Percentiles rank a stretch among this genome's conserved stretches.
Conservation (phyloP, 495 filamentous ascomycete species). For the Talaromyces thailandensis region DNA sequence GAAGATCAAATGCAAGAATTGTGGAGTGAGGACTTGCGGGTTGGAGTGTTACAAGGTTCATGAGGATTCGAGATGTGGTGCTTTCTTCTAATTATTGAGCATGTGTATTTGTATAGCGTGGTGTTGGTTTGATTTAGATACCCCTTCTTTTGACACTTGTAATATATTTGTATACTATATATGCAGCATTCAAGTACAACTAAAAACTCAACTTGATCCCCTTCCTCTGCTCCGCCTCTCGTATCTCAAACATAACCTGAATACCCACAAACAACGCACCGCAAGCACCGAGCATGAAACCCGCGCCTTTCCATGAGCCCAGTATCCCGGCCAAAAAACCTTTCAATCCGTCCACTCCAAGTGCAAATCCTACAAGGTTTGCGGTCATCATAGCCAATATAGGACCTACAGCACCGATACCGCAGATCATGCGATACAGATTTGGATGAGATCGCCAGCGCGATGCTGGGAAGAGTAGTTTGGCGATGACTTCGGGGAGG, state of each 20-base stretch:
- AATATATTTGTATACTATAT: background rate
- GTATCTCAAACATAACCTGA: slow-evolving; percentile 94
- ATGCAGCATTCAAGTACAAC: background rate
- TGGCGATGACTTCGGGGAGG: slow-evolving; percentile 71
- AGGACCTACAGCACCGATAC: slow-evolving; percentile 78
- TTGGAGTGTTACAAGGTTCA: slow-evolving; percentile 73
- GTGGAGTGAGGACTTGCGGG: slow-evolving; percentile 71
- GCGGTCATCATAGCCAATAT: slow-evolving; percentile 93
- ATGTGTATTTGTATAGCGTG: slow-evolving; percentile 4
- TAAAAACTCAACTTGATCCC: slow-evolving; percentile 86
- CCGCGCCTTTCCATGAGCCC: slow-evolving; percentile 60
- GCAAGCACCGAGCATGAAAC: slow-evolving; percentile 64
- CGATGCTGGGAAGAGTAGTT: slow-evolving; percentile 57
- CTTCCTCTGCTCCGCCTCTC: slow-evolving; percentile 70
- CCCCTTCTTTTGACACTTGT: background rate
- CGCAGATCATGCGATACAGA: slow-evolving; percentile 70
- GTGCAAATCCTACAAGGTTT: slow-evolving; percentile 89
- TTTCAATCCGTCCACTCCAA: slow-evolving; percentile 81
- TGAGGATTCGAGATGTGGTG: slow-evolving; percentile 69
- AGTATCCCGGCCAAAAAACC: slow-evolving; percentile 66
- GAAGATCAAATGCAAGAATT: slow-evolving; percentile 73
- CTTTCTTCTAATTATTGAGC: slow-evolving; percentile 32
- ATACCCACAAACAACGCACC: slow-evolving; percentile 69
- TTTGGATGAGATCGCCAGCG: slow-evolving; percentile 61
- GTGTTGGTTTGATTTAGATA: slow-evolving; percentile 3